A percentile compares a stretch with the other conserved stretches of the same genome.
Conservation (phyloP, 805 yeast genomes). For the Candida gorgasii region DNA sequence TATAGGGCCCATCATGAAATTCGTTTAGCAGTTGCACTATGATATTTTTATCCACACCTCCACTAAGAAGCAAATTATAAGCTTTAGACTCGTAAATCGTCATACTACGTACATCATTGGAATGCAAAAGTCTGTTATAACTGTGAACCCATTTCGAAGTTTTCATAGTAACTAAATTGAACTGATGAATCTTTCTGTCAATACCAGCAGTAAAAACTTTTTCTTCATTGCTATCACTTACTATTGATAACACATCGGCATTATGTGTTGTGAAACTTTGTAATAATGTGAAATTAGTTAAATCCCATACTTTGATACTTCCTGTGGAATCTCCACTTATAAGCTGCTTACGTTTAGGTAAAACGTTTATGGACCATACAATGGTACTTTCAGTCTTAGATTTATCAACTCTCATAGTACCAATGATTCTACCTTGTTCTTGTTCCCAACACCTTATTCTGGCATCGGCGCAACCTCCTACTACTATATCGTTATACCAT, state of each 20-base stretch:
- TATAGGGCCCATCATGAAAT: slow-evolving; percentile 70
- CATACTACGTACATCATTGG: slow-evolving; percentile 83
- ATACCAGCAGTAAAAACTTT: slow-evolving; percentile 86
- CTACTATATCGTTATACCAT: slow-evolving; percentile 69
- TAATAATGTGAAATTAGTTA: slow-evolving; percentile 67
- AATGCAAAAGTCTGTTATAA: slow-evolving; percentile 76
- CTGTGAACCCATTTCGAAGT: slow-evolving; percentile 70
- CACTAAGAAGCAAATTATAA: slow-evolving; percentile 69
- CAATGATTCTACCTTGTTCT: slow-evolving; percentile 68
- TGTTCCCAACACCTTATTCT: slow-evolving; percentile 79
- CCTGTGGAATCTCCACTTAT: slow-evolving; percentile 99
- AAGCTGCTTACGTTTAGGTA: slow-evolving; percentile 66
- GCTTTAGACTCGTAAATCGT: slow-evolving; percentile 67
- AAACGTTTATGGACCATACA: slow-evolving; percentile 80
- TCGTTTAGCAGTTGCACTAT: slow-evolving; percentile 64
- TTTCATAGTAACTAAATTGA: slow-evolving; percentile 45
- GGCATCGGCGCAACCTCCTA: slow-evolving; percentile 97
- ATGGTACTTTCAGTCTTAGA: slow-evolving; percentile 81
- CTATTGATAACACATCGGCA: slow-evolving; percentile 82
- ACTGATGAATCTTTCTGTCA: slow-evolving; percentile 85
- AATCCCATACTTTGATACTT: slow-evolving; percentile 89
- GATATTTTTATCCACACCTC: slow-evolving; percentile 77
- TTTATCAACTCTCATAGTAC: slow-evolving; percentile 91
- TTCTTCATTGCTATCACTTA: slow-evolving; percentile 59
- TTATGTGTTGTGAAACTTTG: slow-evolving; percentile 86